Conservation (phyloP, 768 basidiomycete genomes). For the Kwoniella shandongensis region DNA sequence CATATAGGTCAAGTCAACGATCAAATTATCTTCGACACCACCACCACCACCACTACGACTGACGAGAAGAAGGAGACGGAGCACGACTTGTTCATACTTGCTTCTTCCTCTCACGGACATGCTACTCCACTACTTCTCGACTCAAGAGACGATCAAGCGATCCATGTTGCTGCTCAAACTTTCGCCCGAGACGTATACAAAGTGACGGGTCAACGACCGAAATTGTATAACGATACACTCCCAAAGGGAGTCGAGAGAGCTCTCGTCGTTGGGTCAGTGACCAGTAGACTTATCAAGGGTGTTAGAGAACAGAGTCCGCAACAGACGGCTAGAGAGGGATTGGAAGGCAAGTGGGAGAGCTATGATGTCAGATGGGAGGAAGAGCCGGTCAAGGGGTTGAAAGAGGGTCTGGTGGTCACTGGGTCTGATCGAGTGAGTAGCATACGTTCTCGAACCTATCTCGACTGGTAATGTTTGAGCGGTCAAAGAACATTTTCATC, state of each 20-base stretch:
- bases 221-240: slow-evolving; percentile 60
- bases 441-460: too few relatives aligned
- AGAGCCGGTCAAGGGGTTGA: slow-evolving; percentile 63
- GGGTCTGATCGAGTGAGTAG: slow-evolving; percentile 61
- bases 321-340: slow-evolving; percentile 59
- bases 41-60: background rate
- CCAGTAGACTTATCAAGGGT: slow-evolving; percentile 61
- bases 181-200: slow-evolving; percentile 65
- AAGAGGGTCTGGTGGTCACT: slow-evolving; percentile 66
- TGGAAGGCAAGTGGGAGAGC: slow-evolving; percentile 69
- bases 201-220: slow-evolving; percentile 62
- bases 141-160: slow-evolving; percentile 38
- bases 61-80: background rate
- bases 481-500: too few relatives aligned
- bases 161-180: slow-evolving; percentile 59
- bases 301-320: slow-evolving; percentile 56
- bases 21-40: slow-evolving; percentile 5
- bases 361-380: slow-evolving; percentile 61
- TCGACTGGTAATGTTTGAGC: too few relatives aligned
- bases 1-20: too few relatives aligned
- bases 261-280: slow-evolving; percentile 68
- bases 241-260: slow-evolving; percentile 42
- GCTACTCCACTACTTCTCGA: slow-evolving; percentile 33
- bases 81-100: slow-evolving; percentile 6
- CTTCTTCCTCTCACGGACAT: slow-evolving; percentile 12